A percentile compares a stretch with the other conserved stretches of the same genome.
These are phyloP conservation scores for Candida andamanensis DNA, from an alignment of 805 yeast species.

Conservation along the genomic window DNA sequence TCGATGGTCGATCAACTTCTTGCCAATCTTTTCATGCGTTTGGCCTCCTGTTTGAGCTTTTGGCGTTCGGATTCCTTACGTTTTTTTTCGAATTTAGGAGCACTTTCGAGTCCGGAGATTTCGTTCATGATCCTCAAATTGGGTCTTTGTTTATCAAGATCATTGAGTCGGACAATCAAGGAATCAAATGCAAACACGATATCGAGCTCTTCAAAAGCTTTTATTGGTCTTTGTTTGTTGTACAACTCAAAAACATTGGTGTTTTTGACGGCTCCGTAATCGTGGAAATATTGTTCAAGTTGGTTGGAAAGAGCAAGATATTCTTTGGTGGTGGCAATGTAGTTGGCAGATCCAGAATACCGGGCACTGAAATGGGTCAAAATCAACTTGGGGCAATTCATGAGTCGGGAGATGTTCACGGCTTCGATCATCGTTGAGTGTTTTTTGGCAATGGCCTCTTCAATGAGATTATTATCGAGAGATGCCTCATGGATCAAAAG, in stretches of 20 bases:
- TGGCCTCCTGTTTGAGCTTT: slow-evolving; percentile 31
- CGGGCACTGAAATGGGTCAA: slow-evolving; percentile 93
- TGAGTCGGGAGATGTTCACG: slow-evolving; percentile 56
- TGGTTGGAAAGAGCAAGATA: slow-evolving; percentile 18
- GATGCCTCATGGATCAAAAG: slow-evolving; percentile 91
- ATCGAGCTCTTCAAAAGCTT: slow-evolving; percentile 25
- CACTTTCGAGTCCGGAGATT: too few relatives aligned
- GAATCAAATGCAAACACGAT: slow-evolving; percentile 38
- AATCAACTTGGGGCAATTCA: slow-evolving; percentile 68
- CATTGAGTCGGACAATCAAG: slow-evolving; percentile 27
- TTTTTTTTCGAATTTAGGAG: slow-evolving; percentile 24
- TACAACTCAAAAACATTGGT: slow-evolving; percentile 20
- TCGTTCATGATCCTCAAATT: slow-evolving; percentile 12
- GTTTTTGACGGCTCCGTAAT: slow-evolving; percentile 4
- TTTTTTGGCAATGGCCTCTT: slow-evolving; percentile 74
- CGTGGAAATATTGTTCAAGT: slow-evolving; percentile 24
- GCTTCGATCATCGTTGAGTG: slow-evolving; percentile 93
- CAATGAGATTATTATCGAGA: slow-evolving; percentile 68
- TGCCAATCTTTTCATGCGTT: slow-evolving; percentile 27
- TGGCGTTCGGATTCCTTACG: slow-evolving; percentile 17
- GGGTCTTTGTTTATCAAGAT: slow-evolving; percentile 22
- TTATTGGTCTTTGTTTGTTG: slow-evolving; percentile 4
- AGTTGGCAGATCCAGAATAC: slow-evolving; percentile 42
- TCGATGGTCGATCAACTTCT: too few relatives aligned
- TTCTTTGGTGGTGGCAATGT: slow-evolving; percentile 19